These are phyloP conservation scores for Suillus ampliporus DNA, from an alignment of 768 basidiomycete species.

Conservation along the genomic window DNA sequence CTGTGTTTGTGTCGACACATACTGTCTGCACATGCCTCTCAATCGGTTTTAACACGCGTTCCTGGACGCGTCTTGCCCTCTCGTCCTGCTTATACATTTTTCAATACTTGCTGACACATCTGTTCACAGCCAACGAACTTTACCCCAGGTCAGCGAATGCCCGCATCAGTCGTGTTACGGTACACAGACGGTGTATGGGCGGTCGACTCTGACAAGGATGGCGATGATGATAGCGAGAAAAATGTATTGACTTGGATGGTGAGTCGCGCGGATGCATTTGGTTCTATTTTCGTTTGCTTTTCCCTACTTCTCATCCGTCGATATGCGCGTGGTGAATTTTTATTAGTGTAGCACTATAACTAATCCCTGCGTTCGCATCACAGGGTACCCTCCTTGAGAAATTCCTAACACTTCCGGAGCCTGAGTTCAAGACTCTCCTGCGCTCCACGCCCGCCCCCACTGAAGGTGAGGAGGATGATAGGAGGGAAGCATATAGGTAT, in stretches of 20 bases:
- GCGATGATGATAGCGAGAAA: slow-evolving; percentile 52
- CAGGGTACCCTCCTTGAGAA: slow-evolving; percentile 92
- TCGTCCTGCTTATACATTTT: background rate
- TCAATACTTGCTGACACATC: slow-evolving; percentile 1
- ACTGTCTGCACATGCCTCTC: background rate
- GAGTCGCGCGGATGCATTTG: slow-evolving; percentile 21
- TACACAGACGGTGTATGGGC: slow-evolving; percentile 70
- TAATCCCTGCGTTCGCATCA: background rate
- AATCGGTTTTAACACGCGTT: background rate
- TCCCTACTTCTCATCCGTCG: background rate
- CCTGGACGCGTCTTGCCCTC: background rate
- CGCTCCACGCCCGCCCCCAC: slow-evolving; percentile 38
- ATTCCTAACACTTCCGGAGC: slow-evolving; percentile 70
- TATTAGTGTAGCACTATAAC: background rate
- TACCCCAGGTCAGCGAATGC: slow-evolving; percentile 80
- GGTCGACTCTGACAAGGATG: slow-evolving; percentile 59
- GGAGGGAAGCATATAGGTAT: slow-evolving; percentile 84
- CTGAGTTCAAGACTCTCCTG: slow-evolving; percentile 64
- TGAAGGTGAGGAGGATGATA: slow-evolving; percentile 39
- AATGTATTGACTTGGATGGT: slow-evolving; percentile 84
- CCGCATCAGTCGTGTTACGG: slow-evolving; percentile 70
- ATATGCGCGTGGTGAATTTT: background rate
- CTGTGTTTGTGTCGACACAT: background rate
- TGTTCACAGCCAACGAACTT: slow-evolving; percentile 59
- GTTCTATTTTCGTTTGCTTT: background rate